Percentiles rank a stretch among this genome's conserved stretches.
Evolutionary conservation across 805 yeast genomes (phyloP).

Genomic region (Peterozyma xylosa): DNA sequence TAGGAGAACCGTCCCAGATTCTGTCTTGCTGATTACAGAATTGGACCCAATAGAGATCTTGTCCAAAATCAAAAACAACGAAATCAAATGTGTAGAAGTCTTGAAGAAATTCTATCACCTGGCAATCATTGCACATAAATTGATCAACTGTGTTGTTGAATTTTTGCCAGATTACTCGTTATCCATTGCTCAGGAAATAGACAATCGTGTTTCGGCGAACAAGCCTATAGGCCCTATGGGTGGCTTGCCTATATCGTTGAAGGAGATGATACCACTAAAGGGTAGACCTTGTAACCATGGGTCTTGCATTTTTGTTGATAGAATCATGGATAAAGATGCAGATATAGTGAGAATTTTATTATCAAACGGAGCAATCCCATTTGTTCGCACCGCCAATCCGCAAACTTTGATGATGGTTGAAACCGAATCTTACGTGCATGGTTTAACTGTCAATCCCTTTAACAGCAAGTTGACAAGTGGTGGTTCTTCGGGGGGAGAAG

Average conservation of each 20-base stretch:
- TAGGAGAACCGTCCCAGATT: slow-evolving; percentile 11
- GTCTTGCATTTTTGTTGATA: slow-evolving; percentile 31
- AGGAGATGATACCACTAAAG: slow-evolving; percentile 44
- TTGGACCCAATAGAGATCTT: slow-evolving; percentile 24
- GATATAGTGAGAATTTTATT: slow-evolving; percentile 32
- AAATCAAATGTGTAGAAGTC: slow-evolving; percentile 31
- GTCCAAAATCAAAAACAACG: slow-evolving; percentile 27
- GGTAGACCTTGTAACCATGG: slow-evolving; percentile 49
- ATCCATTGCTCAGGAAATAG: slow-evolving; percentile 40
- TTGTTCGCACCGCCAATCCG: slow-evolving; percentile 50
- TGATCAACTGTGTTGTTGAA: slow-evolving; percentile 41
- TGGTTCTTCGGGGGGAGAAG: slow-evolving; percentile 50
- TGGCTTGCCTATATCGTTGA: slow-evolving; percentile 56
- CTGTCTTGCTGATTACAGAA: slow-evolving; percentile 36
- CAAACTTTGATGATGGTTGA: slow-evolving; percentile 49
- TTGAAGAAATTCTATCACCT: slow-evolving; percentile 40
- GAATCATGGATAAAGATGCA: slow-evolving; percentile 31
- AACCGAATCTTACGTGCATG: slow-evolving; percentile 47
- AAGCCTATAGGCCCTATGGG: slow-evolving; percentile 50
- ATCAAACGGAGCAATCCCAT: slow-evolving; percentile 48
- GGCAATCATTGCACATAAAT: slow-evolving; percentile 40
- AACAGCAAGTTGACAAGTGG: slow-evolving; percentile 38
- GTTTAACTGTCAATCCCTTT: slow-evolving; percentile 41
- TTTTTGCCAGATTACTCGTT: slow-evolving; percentile 40
- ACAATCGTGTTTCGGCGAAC: slow-evolving; percentile 35